Evolutionary conservation across 140 eudicot genomes (phyloP).

Genomic region (Senecio squalidus): DNA sequence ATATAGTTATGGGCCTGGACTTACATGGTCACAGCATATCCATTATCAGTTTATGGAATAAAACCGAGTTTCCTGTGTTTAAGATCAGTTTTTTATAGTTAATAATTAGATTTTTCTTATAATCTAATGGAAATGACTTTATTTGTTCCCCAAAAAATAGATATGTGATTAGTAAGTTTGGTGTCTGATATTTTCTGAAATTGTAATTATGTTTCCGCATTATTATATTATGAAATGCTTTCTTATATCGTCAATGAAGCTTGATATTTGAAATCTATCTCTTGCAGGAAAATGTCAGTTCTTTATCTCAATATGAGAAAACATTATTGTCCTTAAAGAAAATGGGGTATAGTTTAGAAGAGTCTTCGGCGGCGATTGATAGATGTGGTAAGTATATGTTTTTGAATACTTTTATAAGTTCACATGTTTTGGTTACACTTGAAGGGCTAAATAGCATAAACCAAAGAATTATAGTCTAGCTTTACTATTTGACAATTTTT

Average conservation of each 20-base stretch:
- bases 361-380: constrained; percentile 64
- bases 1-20: not conserved
- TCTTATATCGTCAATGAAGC: not conserved
- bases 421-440: not conserved
- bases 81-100: not conserved
- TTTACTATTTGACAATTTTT: constrained; percentile 5
- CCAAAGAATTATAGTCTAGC: not conserved
- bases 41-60: too few species aligned
- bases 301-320: constrained; percentile 39
- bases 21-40: not conserved
- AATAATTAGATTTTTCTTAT: not conserved
- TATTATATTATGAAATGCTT: not conserved
- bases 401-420: not conserved
- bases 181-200: not conserved
- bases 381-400: constrained; percentile 68
- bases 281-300: constrained; percentile 40
- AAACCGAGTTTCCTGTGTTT: not conserved
- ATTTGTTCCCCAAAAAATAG: not conserved
- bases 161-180: not conserved
- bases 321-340: constrained; percentile 37
- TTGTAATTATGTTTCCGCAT: not conserved
- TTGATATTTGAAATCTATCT: constrained; percentile 1
- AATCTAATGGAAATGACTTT: not conserved
- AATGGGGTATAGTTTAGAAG: constrained; percentile 72
- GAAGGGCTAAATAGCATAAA: constrained; percentile 1